Evolutionary conservation across 192 early-diverging fungal species (phyloP).

Genomic region (Podila verticillata): DNA sequence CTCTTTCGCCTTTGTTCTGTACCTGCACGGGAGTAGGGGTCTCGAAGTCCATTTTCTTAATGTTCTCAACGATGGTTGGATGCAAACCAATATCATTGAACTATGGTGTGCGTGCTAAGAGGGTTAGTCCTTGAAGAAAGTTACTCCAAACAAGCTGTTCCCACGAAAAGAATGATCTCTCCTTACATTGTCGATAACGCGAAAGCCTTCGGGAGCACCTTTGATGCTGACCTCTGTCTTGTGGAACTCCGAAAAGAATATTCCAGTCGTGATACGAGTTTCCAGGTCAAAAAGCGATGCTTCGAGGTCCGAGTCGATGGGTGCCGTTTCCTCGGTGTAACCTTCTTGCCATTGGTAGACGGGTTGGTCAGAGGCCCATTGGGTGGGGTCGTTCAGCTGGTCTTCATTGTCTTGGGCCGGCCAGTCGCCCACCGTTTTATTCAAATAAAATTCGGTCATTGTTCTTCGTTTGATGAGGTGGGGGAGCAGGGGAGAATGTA

Average conservation of each 20-base stretch:
- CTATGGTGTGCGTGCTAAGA: slow-evolving; percentile 19
- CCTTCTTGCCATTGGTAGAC: slow-evolving; percentile 68
- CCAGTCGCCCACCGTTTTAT: neutral
- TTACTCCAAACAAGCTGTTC: neutral
- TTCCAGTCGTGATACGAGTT: slow-evolving; percentile 68
- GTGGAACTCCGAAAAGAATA: slow-evolving; percentile 79
- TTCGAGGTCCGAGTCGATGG: slow-evolving; percentile 69
- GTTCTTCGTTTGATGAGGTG: neutral
- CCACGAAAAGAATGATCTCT: too few species aligned
- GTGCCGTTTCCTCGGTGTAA: slow-evolving; percentile 63
- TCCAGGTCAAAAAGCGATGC: slow-evolving; percentile 64
- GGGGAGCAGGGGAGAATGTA: neutral
- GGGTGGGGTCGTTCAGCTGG: neutral
- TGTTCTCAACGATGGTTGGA: slow-evolving; percentile 71
- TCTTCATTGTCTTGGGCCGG: neutral
- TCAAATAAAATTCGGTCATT: neutral
- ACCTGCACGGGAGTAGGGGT: slow-evolving; percentile 83
- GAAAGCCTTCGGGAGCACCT: slow-evolving; percentile 62
- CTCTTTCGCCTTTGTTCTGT: neutral
- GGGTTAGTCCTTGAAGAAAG: neutral
- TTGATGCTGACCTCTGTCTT: slow-evolving; percentile 76
- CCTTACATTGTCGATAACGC: slow-evolving; percentile 58
- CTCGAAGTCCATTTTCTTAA: slow-evolving; percentile 69
- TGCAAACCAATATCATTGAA: slow-evolving; percentile 76
- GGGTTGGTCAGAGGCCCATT: slow-evolving; percentile 54